Evolutionary conservation across 495 filamentous ascomycete species (phyloP).

Genomic region (Penicillium tannophilum): DNA sequence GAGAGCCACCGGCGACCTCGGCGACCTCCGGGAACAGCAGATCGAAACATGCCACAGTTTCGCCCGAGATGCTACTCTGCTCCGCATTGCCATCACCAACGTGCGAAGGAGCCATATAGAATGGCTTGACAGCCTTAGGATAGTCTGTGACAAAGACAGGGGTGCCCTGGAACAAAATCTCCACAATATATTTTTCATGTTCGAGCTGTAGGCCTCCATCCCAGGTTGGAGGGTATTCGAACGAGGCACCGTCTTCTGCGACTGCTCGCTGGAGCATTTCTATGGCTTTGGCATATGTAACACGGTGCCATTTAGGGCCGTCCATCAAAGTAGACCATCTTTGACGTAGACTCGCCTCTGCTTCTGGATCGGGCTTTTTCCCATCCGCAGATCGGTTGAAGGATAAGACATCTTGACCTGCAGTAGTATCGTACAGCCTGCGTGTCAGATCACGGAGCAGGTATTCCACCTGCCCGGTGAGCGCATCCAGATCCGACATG

Average conservation of each 20-base stretch:
- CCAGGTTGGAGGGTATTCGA: constrained; percentile 69
- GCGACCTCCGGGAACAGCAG: constrained; percentile 86
- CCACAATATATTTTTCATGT: constrained; percentile 88
- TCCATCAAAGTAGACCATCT: constrained; percentile 72
- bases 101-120: constrained; percentile 83
- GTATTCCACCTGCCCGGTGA: constrained; percentile 80
- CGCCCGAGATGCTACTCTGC: constrained; percentile 13
- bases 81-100: constrained; percentile 9
- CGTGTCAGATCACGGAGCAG: constrained; percentile 66
- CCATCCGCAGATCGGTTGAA: constrained; percentile 42
- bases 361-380: constrained; percentile 32
- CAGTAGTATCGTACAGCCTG: constrained; percentile 54
- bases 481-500: constrained; percentile 62
- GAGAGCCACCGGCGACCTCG: constrained; percentile 88
- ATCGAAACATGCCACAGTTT: constrained; percentile 93
- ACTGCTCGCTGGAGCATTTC: constrained; percentile 63
- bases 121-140: constrained; percentile 82
- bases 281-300: constrained; percentile 84
- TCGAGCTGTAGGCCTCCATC: constrained; percentile 81
- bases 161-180: constrained; percentile 62
- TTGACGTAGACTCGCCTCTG: constrained; percentile 51
- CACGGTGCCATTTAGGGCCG: constrained; percentile 69
- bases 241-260: constrained; percentile 48
- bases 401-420: constrained; percentile 64
- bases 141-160: constrained; percentile 96